These are phyloP conservation scores for Aspergillus cristatus DNA, from an alignment of 495 filamentous ascomycete species.

Conservation along the genomic window DNA sequence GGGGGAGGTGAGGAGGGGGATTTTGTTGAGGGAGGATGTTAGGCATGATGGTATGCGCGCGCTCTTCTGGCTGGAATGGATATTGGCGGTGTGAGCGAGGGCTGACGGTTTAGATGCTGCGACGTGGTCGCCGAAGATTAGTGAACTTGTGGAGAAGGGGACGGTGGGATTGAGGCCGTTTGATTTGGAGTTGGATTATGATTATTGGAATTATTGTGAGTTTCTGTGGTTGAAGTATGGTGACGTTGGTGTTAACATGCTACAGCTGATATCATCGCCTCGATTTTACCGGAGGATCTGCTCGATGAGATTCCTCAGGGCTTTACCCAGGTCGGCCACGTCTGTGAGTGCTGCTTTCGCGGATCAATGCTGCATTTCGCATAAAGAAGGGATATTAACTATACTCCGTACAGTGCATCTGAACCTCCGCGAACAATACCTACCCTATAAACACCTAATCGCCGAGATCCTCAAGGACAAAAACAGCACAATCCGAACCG, in stretches of 20 bases:
- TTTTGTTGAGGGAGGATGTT: slow-evolving; percentile 64
- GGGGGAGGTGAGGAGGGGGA: slow-evolving; percentile 53
- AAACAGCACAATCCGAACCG: slow-evolving; percentile 66
- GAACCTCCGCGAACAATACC: slow-evolving; percentile 73
- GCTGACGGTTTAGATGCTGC: slow-evolving; percentile 47
- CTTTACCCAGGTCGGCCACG: slow-evolving; percentile 80
- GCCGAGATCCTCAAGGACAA: slow-evolving; percentile 83
- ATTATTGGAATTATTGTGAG: slow-evolving; percentile 76
- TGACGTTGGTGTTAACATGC: background rate
- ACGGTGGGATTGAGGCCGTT: slow-evolving; percentile 64
- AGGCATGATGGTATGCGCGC: slow-evolving; percentile 50
- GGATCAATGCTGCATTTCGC: no score
- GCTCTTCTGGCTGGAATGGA: slow-evolving; percentile 14
- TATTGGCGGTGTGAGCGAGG: slow-evolving; percentile 32
- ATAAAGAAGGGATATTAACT: no score
- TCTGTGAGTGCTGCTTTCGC: slow-evolving; percentile 46
- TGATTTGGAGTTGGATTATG: slow-evolving; percentile 66
- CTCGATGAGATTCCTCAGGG: slow-evolving; percentile 69
- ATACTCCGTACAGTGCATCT: slow-evolving; percentile 67
- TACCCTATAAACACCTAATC: slow-evolving; percentile 76
- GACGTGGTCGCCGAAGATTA: slow-evolving; percentile 65
- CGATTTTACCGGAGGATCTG: slow-evolving; percentile 64
- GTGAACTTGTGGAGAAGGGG: slow-evolving; percentile 54
- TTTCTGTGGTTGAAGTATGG: background rate
- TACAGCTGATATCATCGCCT: slow-evolving; percentile 68